Evolutionary conservation across 2,329 filamentous ascomycete genomes (phyloP).

Genomic region (Cercospora canescens): DNA sequence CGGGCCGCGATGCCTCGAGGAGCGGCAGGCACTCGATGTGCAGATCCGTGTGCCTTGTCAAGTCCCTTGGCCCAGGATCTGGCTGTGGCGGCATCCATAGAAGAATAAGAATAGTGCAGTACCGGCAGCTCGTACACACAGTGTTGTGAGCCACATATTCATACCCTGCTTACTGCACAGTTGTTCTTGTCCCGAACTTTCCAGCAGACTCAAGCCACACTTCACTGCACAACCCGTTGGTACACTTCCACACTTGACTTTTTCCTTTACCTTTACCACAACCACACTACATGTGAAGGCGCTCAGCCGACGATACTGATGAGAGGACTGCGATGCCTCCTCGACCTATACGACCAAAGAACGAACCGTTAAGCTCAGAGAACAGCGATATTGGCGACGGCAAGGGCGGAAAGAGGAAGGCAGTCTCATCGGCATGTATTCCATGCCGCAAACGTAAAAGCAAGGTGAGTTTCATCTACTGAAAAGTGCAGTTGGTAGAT

Average conservation of each 20-base stretch:
- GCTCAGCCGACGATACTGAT: slow-evolving; percentile 1
- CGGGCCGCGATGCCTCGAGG: slow-evolving; percentile 7
- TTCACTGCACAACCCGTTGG: slow-evolving; percentile 7
- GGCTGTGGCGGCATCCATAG: slow-evolving; percentile 18
- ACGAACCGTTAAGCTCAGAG: slow-evolving; percentile 28
- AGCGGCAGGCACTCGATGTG: slow-evolving; percentile 13
- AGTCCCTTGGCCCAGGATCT: slow-evolving; percentile 11
- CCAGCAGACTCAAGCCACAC: slow-evolving; percentile 19
- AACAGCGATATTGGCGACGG: slow-evolving; percentile 30
- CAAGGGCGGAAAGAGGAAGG: slow-evolving; percentile 37
- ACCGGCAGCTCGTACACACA: slow-evolving; percentile 5
- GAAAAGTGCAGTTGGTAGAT: neutral
- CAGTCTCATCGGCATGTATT: slow-evolving; percentile 47
- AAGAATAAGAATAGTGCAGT: slow-evolving; percentile 19
- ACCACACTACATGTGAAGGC: slow-evolving; percentile 2
- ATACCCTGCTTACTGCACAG: slow-evolving; percentile 8
- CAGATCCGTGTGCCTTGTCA: slow-evolving; percentile 18
- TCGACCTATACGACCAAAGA: slow-evolving; percentile 35
- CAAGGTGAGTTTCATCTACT: slow-evolving; percentile 39
- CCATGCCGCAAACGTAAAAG: slow-evolving; percentile 54
- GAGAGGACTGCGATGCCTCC: slow-evolving; percentile 31
- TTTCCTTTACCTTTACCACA: neutral
- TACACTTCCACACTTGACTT: slow-evolving; percentile 9
- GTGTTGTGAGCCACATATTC: slow-evolving; percentile 5
- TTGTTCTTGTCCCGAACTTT: slow-evolving; percentile 19